Base-by-base conservation (phyloP, 306 rosid genomes). In the Biancaea sappan region DNA sequence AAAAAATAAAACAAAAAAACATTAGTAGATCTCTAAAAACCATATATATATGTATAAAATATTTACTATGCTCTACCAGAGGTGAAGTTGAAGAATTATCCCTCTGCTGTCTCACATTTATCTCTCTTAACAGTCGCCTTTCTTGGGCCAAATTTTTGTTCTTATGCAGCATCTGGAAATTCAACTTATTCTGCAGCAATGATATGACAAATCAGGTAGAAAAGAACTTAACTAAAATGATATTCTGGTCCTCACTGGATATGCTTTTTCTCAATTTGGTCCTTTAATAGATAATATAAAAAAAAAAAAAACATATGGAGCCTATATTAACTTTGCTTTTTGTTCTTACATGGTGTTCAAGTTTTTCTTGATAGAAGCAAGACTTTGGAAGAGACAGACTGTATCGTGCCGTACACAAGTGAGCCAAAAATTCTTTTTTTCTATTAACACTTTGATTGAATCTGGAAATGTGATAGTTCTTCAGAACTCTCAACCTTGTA, bases 121-220 rank as follows among this genome's bases (percentile, higher is more conserved):
- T 73, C 19, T 65, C 38, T 54, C 69, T 72, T 2, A 72, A 34
- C 18, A 79, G 12, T 15, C 66, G 5, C 43, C 57, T 79, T 65
- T 79, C 78, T 38, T 65, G 54, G 16, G 53, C 43, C 53, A 54
- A 64, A 13, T 46, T 72, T 65, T 40, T 79, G 19, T 22, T 32
- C n/a, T 21, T 38, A 35, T 79, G 78, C 40, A 50, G 54, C 78
- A 54, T 71, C 63, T n/a, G 24, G 47, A 32, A 79, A 25, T 54
- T 79, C 78, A 79, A 53, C 67, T 65, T 65, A n/a, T n/a, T n/a
- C 82, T 79, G 56, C 53, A 16, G 19, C 18, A 31, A 66, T 28
- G 2, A 66, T 24, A 14, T 2, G 24, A 50, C 40, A 32, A 18
- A 1, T 0, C 44, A 41, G 3, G 3, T 8, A 64, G 31, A n/a